These are phyloP conservation scores for Colletotrichum sp. DNA, from an alignment of 2,329 filamentous ascomycete genomes.

Conservation along the genomic window DNA sequence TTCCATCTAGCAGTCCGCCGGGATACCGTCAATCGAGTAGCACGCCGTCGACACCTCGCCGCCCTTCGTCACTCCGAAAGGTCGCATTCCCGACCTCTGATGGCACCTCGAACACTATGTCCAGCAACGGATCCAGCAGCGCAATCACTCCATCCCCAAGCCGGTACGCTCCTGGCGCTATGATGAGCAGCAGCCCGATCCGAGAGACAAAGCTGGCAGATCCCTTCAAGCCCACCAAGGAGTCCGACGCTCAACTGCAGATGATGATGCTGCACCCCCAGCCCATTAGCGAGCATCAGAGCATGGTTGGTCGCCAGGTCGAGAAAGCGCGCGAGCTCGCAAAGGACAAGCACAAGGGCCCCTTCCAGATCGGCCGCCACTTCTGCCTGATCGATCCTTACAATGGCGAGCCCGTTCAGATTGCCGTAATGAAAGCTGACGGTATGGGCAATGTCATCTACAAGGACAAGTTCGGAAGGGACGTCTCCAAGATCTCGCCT, in stretches of 20 bases:
- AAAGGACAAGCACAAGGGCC: background rate
- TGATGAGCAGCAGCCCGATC: background rate
- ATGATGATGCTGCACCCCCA: background rate
- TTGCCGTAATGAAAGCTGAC: background rate
- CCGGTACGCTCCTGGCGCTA: background rate
- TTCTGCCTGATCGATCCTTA: constrained; percentile 1
- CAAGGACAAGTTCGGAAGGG: background rate
- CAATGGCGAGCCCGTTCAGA: background rate
- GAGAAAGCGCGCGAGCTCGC: background rate
- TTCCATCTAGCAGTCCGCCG: background rate
- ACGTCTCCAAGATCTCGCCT: background rate
- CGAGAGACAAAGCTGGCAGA: background rate
- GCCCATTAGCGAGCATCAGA: background rate
- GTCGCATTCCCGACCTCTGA: background rate
- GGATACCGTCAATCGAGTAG: background rate
- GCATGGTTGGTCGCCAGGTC: background rate
- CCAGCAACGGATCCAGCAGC: background rate
- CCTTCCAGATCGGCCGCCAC: background rate
- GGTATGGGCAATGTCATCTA: background rate
- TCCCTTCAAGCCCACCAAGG: background rate
- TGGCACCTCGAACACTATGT: background rate
- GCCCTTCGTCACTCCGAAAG: background rate
- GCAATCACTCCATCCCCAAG: background rate
- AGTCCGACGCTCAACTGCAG: background rate
- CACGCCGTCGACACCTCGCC: background rate